Base-by-base conservation (phyloP, 2,329 filamentous ascomycete genomes). In the Monosporascus sp. region DNA sequence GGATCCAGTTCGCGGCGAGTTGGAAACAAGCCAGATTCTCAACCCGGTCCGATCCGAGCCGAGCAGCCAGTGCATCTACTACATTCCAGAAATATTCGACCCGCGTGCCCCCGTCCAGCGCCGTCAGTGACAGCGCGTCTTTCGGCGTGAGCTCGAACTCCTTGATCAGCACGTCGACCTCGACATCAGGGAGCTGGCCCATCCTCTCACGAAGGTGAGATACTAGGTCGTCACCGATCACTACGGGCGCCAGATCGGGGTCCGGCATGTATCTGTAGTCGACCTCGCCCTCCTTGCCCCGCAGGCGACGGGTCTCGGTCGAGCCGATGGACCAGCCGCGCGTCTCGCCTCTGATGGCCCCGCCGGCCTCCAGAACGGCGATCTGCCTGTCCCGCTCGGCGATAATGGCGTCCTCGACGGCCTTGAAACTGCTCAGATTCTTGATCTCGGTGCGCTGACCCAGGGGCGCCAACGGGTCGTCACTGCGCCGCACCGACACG, bases 211-310 rank as follows among this genome's bases (percentile, higher is more conserved):
- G 73, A 16, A 97, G 75, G 58, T 86, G 77, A 5, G 77, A 65
- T 5, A 97, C 74, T 1, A 97, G 76, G 53, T 89, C 85, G 2
- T 78, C 66, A 7, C 85, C 85, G 55, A 99, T 87, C 2, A 91
- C 68, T 2, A 99, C 77, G 1, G 94, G 91, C 0, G 83, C 80
- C 16, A 99, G 78, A 67, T 99, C 94, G 5, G 94, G 90, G 68
- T 99, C 94, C 0, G 94, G 93, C 93, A 99, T 97, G 68, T 99
- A 99, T 43, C 94, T 81, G 70, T 99, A 99, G 70, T 99, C 94
- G 6, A 97, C 91, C 66, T 96, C 93, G 48, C 94, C 94, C 70
- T 97, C 94, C 70, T 99, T 99, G 26, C 91, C 91, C 63, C 94
- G 82, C 44, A 99, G 74, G 41, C 87, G 81, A 54, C 84, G 85